A percentile compares a stretch with the other conserved stretches of the same genome.
Evolutionary conservation across 352 stramenopile genomes (phyloP).

Genomic region (Globisporangium nunn): DNA sequence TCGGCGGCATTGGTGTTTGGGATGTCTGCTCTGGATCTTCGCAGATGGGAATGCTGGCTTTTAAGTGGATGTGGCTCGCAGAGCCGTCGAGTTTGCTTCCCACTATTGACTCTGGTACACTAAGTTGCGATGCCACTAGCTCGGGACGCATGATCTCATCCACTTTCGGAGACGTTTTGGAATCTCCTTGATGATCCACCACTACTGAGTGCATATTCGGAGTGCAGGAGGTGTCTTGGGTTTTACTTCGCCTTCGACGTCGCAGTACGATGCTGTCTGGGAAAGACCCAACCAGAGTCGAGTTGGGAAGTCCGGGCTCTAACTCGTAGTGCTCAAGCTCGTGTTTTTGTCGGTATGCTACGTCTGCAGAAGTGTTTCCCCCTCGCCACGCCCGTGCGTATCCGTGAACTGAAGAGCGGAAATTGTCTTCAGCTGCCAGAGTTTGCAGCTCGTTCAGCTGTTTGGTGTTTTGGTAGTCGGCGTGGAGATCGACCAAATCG

Average conservation of each 20-base stretch:
- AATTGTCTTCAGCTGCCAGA: background rate
- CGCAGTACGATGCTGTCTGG: constrained; percentile 16
- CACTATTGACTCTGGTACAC: background rate
- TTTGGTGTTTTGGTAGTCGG: background rate
- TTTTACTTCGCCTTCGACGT: background rate
- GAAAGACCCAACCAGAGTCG: constrained; percentile 35
- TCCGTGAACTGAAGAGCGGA: background rate
- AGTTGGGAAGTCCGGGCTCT: constrained; percentile 10
- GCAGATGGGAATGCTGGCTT: constrained; percentile 6
- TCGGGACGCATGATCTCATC: constrained; percentile 6
- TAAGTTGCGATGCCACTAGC: background rate
- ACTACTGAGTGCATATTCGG: too few species aligned
- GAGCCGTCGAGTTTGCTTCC: constrained; percentile 1
- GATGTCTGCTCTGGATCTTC: background rate
- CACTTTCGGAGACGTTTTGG: background rate
- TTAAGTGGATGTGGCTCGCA: constrained; percentile 3
- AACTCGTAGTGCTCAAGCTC: constrained; percentile 40
- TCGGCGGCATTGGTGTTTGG: constrained; percentile 6
- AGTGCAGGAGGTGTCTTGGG: too few species aligned
- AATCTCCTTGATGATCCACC: too few species aligned
- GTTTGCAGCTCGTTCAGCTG: background rate
- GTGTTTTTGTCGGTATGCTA: constrained; percentile 21
- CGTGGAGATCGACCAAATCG: constrained; percentile 15
- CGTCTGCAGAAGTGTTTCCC: constrained; percentile 6
- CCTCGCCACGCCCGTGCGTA: background rate